Evolutionary conservation across 1,139 yeast species (phyloP), one percentile per base, ranked within the genome.

Genomic region (Geotrichum aggregatum): DNA sequence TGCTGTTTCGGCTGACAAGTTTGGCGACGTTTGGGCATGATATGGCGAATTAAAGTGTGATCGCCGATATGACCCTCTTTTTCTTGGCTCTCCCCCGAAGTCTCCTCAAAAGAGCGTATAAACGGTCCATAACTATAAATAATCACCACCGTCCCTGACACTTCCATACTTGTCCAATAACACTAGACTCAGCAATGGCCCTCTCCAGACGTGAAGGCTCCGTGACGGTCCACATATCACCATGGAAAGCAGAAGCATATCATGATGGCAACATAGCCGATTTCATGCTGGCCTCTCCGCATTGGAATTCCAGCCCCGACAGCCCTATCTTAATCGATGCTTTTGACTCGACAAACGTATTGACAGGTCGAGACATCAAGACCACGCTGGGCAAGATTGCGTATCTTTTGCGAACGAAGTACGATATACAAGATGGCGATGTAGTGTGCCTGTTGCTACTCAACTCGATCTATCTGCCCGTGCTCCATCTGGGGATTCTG

Each of bases 361-460:
- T 50, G 24, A 59, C 63, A 4, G 65, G 63, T 26, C 50, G 55
- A 38, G 61, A 68, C 47, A 54, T 58, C 24, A 41, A 57, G 16
- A 47, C 54, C 4, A 54, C 54, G 16, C 54, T 62, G 1, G 64
- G 58, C 18, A 55, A 57, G 35, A 50, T 62, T 6, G 61, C 68
- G 1, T 59, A 57, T 18, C 45, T 63, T 1, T 54, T 71, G 10
- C 56, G 52, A 7, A 46, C 57, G 10, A 51, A 59, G 44, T 64
- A 59, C 40, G 57, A 58, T 4, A 54, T 70, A 42, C 21, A 47
- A 18, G 54, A 59, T 24, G 63, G 63, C 54, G 71, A 66, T 38
- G 70, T 67, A 16, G 66, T 70, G 10, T 61, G 66, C 50, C 35
- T 69, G 19, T 64, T 67, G 41, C 56, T 64, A n/a, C 56, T 63